Evolutionary conservation across 768 basidiomycete genomes (phyloP), one percentile per base, ranked within the genome.

Genomic region (Macrolepiota albuminosa): DNA sequence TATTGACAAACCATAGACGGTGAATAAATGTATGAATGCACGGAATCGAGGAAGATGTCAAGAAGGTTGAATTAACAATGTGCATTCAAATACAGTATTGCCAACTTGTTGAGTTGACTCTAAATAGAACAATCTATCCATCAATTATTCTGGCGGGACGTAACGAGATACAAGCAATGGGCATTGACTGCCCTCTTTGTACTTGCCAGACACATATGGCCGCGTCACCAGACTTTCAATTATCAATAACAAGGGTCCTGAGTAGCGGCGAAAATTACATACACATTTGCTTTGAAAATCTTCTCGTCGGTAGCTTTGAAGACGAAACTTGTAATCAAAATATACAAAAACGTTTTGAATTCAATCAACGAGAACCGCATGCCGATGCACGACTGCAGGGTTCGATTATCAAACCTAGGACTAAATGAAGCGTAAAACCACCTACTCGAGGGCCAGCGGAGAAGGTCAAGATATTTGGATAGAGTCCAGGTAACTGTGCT

Each of bases 321-420:
- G 6, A 71, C 75, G 64, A 91, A 93, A 66, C 82, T 80, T 13
- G 84, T 85, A 46, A 93, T 64, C 24, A 93, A 77, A 53, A 85
- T 79, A 65, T 84, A 91, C 9, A 91, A 67, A 68, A 93, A 86
- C 0, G 82, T 79, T 73, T 93, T 93, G 64, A 91, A 86, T 74
- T 94, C 91, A 56, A 93, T 89, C 69, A 92, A 74, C 6, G 91
- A 89, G 70, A 94, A 91, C 26, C 86, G 84, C 75, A 89, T 78
- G 3, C 91, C 91, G 52, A 92, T 88, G 68, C 92, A 93, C 1
- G 89, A 88, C 91, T 93, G 56, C 54, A 60, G 14, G 55, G 54
- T 36, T 24, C 6, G 24, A 52, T 29, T n/a, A 56, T 61, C 36
- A 56, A 62, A 50, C 48, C 16, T 26, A 18, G 39, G 31, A 14